Percentiles rank a stretch among this genome's conserved stretches.
Evolutionary conservation across 2,329 filamentous ascomycete species (phyloP).

Genomic region (Fusarium xylarioides): DNA sequence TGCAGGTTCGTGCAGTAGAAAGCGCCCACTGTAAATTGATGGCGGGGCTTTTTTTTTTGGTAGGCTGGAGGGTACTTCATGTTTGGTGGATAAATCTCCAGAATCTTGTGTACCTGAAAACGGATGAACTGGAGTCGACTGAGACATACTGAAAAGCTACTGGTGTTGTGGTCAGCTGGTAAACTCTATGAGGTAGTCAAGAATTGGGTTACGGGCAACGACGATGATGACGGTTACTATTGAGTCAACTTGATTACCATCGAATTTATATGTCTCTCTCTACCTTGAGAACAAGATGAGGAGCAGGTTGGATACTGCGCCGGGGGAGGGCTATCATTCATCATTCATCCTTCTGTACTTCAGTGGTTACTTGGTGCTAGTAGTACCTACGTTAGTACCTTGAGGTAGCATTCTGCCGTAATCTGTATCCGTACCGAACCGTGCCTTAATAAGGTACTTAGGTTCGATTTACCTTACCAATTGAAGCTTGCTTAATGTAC

Average conservation of each 20-base stretch:
- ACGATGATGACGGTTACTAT: neutral
- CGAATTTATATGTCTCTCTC: neutral
- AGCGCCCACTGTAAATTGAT: constrained; percentile 30
- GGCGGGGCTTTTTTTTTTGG: constrained; percentile 12
- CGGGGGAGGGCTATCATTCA: neutral
- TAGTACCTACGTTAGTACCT: neutral
- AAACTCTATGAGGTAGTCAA: neutral
- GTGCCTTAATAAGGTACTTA: neutral
- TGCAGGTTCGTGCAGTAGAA: constrained; percentile 24
- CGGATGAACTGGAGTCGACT: constrained; percentile 1
- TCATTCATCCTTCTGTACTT: neutral
- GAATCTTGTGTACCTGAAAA: constrained; percentile 3
- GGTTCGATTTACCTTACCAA: neutral
- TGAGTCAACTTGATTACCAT: neutral
- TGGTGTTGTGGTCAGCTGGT: neutral
- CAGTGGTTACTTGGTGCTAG: neutral
- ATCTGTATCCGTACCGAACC: neutral
- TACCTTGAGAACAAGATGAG: neutral
- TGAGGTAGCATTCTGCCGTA: neutral
- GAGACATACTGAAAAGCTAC: neutral
- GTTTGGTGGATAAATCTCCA: neutral
- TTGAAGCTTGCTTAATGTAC: constrained; percentile 1
- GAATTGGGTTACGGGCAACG: neutral
- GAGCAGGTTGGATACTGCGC: neutral
- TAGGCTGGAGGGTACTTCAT: constrained; percentile 4